A percentile compares a stretch with the other conserved stretches of the same genome.
phyloP scores from a whole-genome alignment of 352 stramenopile species.

The Peronospora farinosa region DNA sequence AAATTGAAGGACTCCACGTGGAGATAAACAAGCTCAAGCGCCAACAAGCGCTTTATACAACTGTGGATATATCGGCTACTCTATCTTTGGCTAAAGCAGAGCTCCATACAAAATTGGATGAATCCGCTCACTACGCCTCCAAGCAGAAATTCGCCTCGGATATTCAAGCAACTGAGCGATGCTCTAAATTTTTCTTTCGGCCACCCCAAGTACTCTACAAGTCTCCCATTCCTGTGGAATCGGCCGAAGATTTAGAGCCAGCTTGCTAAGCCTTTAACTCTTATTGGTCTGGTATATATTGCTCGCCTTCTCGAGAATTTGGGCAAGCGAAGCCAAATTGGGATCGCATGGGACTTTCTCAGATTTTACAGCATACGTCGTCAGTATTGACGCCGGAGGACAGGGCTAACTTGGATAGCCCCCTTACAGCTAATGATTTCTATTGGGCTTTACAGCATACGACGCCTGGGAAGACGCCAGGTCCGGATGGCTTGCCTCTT shows the following conservation, averaged over 20 bases:
- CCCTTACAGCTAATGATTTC: background rate
- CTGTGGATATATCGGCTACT: no score
- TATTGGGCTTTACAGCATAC: background rate
- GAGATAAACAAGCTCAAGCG: background rate
- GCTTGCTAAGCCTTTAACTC: background rate
- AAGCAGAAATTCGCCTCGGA: background rate
- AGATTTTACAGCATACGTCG: background rate
- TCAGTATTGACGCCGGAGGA: background rate
- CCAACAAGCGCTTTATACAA: background rate
- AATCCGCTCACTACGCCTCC: background rate
- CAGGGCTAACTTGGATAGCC: background rate
- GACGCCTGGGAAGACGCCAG: background rate
- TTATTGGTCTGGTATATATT: background rate
- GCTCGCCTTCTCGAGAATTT: background rate
- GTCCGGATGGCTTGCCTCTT: background rate
- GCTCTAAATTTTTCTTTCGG: background rate
- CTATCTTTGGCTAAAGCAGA: background rate
- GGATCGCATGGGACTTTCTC: background rate
- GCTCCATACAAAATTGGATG: background rate
- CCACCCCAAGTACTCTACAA: background rate
- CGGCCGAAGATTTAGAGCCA: background rate
- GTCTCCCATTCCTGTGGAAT: background rate
- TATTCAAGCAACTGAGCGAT: background rate
- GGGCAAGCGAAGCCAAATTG: background rate
- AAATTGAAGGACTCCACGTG: background rate